Percentiles rank a stretch among this genome's conserved stretches.
These are phyloP conservation scores for Zizania latifolia DNA, from an alignment of 176 grass and related monocot genomes.

Conservation along the genomic window DNA sequence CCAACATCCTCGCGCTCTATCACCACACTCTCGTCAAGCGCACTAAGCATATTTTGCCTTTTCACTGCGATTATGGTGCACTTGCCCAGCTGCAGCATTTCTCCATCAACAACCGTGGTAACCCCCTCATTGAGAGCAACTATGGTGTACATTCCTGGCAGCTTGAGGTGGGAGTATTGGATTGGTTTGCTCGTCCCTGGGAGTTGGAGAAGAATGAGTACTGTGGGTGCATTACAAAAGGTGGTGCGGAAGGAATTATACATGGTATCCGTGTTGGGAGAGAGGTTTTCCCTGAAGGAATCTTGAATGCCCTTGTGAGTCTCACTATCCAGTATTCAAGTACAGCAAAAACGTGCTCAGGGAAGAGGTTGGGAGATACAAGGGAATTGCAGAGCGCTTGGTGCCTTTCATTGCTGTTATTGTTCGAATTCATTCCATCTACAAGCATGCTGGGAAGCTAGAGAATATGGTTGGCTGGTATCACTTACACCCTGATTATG, in stretches of 20 bases:
- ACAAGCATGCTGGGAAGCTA: conserved; percentile 69
- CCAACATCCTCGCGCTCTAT: no score
- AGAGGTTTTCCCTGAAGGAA: no score
- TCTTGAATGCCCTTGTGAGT: no score
- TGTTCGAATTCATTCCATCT: no score
- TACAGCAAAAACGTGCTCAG: no score
- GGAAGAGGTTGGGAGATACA: no score
- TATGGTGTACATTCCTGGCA: conserved; percentile 84
- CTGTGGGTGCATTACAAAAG: conserved; percentile 89
- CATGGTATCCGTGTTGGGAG: conserved; percentile 90
- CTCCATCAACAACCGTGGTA: conserved; percentile 79
- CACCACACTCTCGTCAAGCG: no score
- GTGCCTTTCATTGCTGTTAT: no score
- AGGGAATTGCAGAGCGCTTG: no score
- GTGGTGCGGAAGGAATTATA: conserved; percentile 85
- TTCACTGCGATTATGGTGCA: conserved; percentile 78
- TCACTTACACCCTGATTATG: conserved; percentile 88
- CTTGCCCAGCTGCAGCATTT: conserved; percentile 68
- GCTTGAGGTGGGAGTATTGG: conserved; percentile 78
- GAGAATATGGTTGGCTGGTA: conserved; percentile 97
- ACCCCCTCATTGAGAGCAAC: conserved; percentile 90
- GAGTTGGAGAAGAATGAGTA: conserved; percentile 67
- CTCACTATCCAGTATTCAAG: no score
- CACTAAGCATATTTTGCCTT: no score
- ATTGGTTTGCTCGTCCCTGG: conserved; percentile 92